Evolutionary conservation across 2,329 filamentous ascomycete species (phyloP).

Genomic region (Pezicula rhizophila): DNA sequence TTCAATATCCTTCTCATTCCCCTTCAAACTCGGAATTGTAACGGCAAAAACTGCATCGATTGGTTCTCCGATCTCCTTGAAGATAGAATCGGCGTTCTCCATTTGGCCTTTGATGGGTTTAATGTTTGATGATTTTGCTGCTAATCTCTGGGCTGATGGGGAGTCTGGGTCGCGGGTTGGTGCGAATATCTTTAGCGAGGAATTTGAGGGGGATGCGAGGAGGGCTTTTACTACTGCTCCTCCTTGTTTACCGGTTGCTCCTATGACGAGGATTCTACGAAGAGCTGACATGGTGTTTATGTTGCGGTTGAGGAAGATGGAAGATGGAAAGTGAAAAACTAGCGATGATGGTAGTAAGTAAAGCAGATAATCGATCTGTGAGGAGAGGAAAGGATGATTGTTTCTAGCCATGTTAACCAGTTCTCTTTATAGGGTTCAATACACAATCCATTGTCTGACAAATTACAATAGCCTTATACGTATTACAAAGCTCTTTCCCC

Average conservation of each 20-base stretch:
- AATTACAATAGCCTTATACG: no score
- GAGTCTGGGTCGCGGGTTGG: conserved; percentile 11
- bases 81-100: conserved; percentile 42
- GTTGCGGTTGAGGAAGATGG: no score
- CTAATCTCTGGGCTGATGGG: conserved; percentile 1
- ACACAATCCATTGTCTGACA: no score
- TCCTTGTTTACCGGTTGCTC: conserved; percentile 12
- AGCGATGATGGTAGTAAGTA: no score
- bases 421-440: no score
- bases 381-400: no score
- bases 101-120: conserved; percentile 50
- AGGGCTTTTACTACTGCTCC: conserved; percentile 9
- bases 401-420: no score
- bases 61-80: conserved; percentile 28
- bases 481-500: no score
- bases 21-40: conserved; percentile 15
- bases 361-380: no score
- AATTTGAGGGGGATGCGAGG: conserved; percentile 5
- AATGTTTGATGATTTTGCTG: conserved; percentile 35
- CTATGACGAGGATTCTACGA: conserved; percentile 2
- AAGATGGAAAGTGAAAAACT: no score
- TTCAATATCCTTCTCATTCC: conserved; percentile 23
- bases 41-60: conserved; percentile 60
- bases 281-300: background rate
- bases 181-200: background rate